A percentile compares a stretch with the other conserved stretches of the same genome.
phyloP scores from a whole-genome alignment of 495 filamentous ascomycete species.

The Talaromyces stipitatus region DNA sequence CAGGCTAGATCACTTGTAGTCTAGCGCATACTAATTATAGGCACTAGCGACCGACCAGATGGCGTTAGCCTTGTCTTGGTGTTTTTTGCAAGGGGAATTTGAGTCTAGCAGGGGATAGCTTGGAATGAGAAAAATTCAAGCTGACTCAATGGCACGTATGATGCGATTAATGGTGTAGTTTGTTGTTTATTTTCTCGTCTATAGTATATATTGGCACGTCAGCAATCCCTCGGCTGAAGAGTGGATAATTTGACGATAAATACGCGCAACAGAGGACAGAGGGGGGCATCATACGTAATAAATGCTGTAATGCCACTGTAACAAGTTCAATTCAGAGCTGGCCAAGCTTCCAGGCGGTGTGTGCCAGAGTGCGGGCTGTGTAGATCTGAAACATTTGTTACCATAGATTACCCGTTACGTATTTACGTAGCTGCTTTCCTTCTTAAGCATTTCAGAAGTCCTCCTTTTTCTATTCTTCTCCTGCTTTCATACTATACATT shows the following conservation, averaged over 20 bases:
- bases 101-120: background rate
- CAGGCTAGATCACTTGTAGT: background rate
- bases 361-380: background rate
- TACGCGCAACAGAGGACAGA: background rate
- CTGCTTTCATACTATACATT: background rate
- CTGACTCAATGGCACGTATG: background rate
- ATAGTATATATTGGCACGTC: background rate
- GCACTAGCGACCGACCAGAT: background rate
- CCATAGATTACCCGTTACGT: background rate
- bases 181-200: background rate
- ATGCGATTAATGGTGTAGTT: background rate
- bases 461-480: background rate
- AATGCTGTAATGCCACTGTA: background rate
- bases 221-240: background rate
- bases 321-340: background rate
- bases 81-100: background rate
- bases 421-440: background rate
- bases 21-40: constrained; percentile 1
- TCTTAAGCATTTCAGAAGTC: background rate
- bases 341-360: background rate
- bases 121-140: background rate
- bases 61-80: constrained; percentile 1
- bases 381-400: constrained; percentile 1
- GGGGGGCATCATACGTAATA: background rate
- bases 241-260: background rate